Evolutionary conservation across 2,329 filamentous ascomycete species (phyloP), one percentile per base, ranked within the genome.

Genomic region (Pyrenophora seminiperda): DNA sequence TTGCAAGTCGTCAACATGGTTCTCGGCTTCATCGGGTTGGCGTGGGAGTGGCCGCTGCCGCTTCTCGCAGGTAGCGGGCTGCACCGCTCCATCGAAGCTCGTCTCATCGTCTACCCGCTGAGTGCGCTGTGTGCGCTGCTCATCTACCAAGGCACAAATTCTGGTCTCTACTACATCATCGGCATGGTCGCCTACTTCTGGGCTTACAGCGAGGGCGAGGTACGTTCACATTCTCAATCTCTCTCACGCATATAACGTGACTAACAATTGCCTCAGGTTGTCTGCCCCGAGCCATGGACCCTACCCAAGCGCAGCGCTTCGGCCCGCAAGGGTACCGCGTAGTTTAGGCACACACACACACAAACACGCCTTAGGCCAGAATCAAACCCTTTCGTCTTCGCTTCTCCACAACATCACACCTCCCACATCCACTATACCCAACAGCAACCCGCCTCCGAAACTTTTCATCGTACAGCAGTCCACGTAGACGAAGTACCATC

Each of bases 161-260:
- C 93, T 2, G 94, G 90, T 4, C 77, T 97, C 43, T 99, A 97
- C 77, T 97, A 97, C 72, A 72, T 95, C 19, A 83, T 97, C 55
- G 93, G 88, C 15, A 86, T 95, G 77, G 80, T 78, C 6, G 87
- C 94, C 11, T 99, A 97, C 75, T 96, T 97, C 66, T 97, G 92
- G 92, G 94, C 90, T 1, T 97, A 95, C 67, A 94, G 88, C 66
- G 93, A 99, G 75, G 94, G 94, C 75, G 94, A 99, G 87, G 92
- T 96, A 76, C 70, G 88, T 79, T 27, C 22, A 14, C 3, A 10
- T 13, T 10, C 22, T 27, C n/a, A n/a, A 13, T 27, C 17, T 9
- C 7, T 34, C 14, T 40, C 4, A n/a, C n/a, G 7, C 4, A 27
- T n/a, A 7, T 5, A 37, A 11, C 7, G 43, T 3, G 46, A 33